These are phyloP conservation scores for Fusarium fracticaudum DNA, from an alignment of 2,329 filamentous ascomycete species.

Conservation along the genomic window DNA sequence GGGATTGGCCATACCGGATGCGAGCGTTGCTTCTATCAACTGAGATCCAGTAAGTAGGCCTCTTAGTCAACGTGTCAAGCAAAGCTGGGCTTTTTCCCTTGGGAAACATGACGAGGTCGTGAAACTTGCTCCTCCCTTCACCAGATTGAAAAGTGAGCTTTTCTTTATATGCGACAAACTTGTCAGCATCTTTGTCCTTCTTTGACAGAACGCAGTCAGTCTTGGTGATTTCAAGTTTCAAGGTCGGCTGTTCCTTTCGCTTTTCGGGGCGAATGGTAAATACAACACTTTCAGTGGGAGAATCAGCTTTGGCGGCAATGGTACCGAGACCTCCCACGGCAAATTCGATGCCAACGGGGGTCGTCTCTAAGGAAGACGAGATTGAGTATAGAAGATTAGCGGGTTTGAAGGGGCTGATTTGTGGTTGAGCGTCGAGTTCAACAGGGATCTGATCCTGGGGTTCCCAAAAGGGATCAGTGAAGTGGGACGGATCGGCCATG, in stretches of 20 bases:
- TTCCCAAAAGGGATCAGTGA: background rate
- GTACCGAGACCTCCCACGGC: background rate
- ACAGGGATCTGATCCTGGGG: background rate
- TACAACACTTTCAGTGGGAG: background rate
- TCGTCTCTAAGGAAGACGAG: background rate
- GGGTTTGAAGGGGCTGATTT: background rate
- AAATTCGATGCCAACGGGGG: accelerated
- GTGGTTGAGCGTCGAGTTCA: background rate
- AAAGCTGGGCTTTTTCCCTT: background rate
- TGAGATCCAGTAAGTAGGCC: background rate
- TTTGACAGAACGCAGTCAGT: background rate
- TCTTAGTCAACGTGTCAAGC: background rate
- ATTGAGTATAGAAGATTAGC: background rate
- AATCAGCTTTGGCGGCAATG: background rate
- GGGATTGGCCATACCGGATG: background rate
- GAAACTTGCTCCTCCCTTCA: background rate
- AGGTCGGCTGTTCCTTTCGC: background rate
- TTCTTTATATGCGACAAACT: background rate
- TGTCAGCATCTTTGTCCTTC: background rate
- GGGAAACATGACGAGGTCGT: background rate
- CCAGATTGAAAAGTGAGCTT: background rate
- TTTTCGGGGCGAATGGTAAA: background rate
- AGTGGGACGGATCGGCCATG: background rate
- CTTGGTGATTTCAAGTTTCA: background rate
- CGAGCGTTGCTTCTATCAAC: background rate